These are phyloP conservation scores for Phallus indusiatus DNA, from an alignment of 768 basidiomycete genomes.

Conservation along the genomic window DNA sequence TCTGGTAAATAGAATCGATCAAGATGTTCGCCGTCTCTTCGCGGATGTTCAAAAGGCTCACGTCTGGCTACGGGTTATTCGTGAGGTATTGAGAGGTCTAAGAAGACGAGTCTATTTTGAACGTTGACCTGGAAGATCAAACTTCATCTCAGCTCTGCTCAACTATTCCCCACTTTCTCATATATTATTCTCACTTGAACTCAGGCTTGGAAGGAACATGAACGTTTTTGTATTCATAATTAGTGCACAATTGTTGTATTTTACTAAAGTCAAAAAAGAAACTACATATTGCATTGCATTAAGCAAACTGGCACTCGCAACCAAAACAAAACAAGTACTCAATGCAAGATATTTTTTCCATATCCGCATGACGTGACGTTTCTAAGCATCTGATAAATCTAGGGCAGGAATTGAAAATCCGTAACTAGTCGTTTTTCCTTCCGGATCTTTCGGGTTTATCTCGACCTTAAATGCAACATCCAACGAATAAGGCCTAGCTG, in stretches of 20 bases:
- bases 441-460: slow-evolving; percentile 10
- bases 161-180: too few species aligned
- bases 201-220: background rate
- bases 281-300: background rate
- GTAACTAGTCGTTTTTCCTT: slow-evolving; percentile 9
- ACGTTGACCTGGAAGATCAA: background rate
- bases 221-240: background rate
- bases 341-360: background rate
- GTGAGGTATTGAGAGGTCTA: slow-evolving; percentile 50
- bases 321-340: background rate
- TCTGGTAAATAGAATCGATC: slow-evolving; percentile 57
- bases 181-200: too few species aligned
- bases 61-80: slow-evolving; percentile 55
- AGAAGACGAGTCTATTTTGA: slow-evolving; percentile 18
- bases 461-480: slow-evolving; percentile 11
- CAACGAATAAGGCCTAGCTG: slow-evolving; percentile 6
- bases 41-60: slow-evolving; percentile 54
- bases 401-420: slow-evolving; percentile 11
- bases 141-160: background rate
- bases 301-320: background rate
- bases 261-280: background rate
- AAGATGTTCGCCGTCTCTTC: slow-evolving; percentile 42
- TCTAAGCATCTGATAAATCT: background rate
- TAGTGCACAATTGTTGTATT: background rate
- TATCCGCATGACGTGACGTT: background rate